Evolutionary conservation across 805 yeast genomes (phyloP), one percentile per base, ranked within the genome.

Genomic region (Teunomyces panamensis): DNA sequence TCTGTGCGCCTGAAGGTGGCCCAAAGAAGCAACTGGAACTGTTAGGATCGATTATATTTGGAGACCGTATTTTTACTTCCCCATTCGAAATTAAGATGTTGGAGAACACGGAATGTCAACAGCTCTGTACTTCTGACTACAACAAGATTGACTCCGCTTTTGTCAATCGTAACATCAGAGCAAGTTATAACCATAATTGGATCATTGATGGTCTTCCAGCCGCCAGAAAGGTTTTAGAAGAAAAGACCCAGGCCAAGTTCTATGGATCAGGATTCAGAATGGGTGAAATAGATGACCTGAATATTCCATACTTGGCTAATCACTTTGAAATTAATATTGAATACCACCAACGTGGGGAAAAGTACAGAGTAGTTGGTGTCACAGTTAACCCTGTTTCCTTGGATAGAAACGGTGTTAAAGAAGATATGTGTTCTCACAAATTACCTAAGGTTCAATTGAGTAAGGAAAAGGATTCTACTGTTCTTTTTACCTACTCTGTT

Each of bases 151-250:
- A 89, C 61, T 78, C 88, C 3, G 74, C 76, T 4, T 91, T 92
- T 61, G 87, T 91, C 43, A 84, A 85, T 62, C 78, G 87, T 58
- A 80, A 87, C 59, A 87, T 94, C 55, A 77, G 83, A 54, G 89
- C 91, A 42, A 91, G 90, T 2, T 94, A 88, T 65, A 80, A 78
- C 60, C 88, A 89, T 67, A 92, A 92, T 64, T 92, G 98, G 98
- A 74, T 91, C 45, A 71, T 94, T 48, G 99, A 94, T 64, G 97
- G 97, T 1, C 79, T 94, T 56, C 99, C 99, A 9, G 96, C 90
- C 5, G 96, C 96, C 3, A 82, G 79, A 58, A 62, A 67, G 44
- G 69, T 82, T 24, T 61, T 65, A 42, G 92, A 87, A 58, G 62
- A 64, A 46, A 78, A 80, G 57, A 84, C 92, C 3, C 59, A 81